Conservation (phyloP, 2,329 filamentous ascomycete species). For the Canariomyces notabilis region DNA sequence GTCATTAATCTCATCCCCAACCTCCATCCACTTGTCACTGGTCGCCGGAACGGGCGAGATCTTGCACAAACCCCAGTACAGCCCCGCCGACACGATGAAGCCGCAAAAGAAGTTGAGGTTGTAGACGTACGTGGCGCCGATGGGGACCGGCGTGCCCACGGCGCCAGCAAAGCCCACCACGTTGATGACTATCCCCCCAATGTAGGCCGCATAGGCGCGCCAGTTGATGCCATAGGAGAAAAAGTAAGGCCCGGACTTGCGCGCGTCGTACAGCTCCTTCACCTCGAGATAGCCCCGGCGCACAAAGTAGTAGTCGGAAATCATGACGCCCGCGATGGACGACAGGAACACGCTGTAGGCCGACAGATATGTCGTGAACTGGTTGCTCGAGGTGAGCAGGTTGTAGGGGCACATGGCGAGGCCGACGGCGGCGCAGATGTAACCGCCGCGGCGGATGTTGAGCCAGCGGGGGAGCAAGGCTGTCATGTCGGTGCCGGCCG, state of each 20-base stretch:
- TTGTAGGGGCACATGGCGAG: conserved; percentile 86
- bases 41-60: conserved; percentile 68
- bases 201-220: conserved; percentile 78
- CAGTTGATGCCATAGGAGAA: conserved; percentile 71
- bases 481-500: conserved; percentile 77
- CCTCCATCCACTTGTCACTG: conserved; percentile 72
- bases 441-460: conserved; percentile 81
- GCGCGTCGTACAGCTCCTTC: conserved; percentile 71
- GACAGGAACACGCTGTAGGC: conserved; percentile 93
- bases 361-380: conserved; percentile 87
- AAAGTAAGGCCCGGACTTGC: conserved; percentile 64
- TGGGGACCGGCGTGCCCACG: conserved; percentile 65
- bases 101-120: conserved; percentile 87
- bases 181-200: conserved; percentile 80
- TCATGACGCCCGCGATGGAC: conserved; percentile 86
- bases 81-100: conserved; percentile 60
- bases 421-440: conserved; percentile 74
- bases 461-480: conserved; percentile 74
- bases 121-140: conserved; percentile 80
- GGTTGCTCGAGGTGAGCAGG: conserved; percentile 67
- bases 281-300: conserved; percentile 76
- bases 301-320: conserved; percentile 82
- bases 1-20: conserved; percentile 59
- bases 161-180: conserved; percentile 87
- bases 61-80: conserved; percentile 68